Evolutionary conservation across 1,284 basidiomycete genomes (phyloP).

Genomic region (Trametes sp.): DNA sequence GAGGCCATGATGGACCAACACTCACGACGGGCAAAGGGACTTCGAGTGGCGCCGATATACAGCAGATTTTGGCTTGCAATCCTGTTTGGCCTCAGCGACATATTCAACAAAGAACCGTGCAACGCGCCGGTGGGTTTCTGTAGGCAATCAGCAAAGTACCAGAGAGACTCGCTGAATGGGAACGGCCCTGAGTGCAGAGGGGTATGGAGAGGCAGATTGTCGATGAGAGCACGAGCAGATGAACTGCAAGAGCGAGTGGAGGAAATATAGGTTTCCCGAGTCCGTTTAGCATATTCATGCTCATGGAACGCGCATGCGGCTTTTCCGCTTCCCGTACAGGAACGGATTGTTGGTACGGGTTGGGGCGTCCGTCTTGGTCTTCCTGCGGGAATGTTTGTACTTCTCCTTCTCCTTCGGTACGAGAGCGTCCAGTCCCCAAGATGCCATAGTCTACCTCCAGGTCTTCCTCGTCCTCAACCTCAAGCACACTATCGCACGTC

Average conservation of each 20-base stretch:
- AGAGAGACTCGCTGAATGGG: slow-evolving; percentile 50
- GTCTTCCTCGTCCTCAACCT: slow-evolving; percentile 54
- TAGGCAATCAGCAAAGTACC: too few species aligned
- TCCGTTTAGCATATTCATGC: slow-evolving; percentile 65
- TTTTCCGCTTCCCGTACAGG: slow-evolving; percentile 22
- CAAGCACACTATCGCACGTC: slow-evolving; percentile 56
- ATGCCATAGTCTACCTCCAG: slow-evolving; percentile 81
- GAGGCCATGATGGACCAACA: too few species aligned
- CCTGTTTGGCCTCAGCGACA: too few species aligned
- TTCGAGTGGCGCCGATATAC: too few species aligned
- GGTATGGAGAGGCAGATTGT: slow-evolving; percentile 50
- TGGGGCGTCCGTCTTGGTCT: slow-evolving; percentile 55
- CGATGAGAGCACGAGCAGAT: slow-evolving; percentile 58
- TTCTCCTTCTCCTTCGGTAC: slow-evolving; percentile 66
- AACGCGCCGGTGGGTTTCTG: too few species aligned
- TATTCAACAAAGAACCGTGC: too few species aligned
- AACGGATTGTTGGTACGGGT: slow-evolving; percentile 49
- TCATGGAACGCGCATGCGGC: slow-evolving; percentile 61
- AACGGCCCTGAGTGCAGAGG: slow-evolving; percentile 68
- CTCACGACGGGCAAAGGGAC: too few species aligned
- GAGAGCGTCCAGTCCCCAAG: slow-evolving; percentile 83
- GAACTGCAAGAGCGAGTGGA: slow-evolving; percentile 53
- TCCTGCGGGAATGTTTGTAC: slow-evolving; percentile 44
- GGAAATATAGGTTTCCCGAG: slow-evolving; percentile 54
- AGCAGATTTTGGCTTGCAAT: too few species aligned